Evolutionary conservation across 768 basidiomycete species (phyloP), one percentile per base, ranked within the genome.

Genomic region (Xerocomus brunneocitrinus): DNA sequence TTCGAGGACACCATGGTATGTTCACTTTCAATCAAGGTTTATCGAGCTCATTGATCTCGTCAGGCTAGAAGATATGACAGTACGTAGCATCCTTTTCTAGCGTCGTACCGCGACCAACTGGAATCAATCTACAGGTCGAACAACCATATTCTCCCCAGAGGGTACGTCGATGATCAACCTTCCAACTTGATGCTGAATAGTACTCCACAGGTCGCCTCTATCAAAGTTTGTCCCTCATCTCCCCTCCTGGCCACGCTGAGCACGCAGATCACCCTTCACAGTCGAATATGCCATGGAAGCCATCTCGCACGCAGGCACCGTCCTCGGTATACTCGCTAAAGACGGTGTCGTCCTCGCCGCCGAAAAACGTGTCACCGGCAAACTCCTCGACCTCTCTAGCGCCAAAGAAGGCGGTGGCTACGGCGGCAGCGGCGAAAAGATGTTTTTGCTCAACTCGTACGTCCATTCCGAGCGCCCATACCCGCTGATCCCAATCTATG

Each of bases 271-370:
- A 5, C 50, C 25, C 25, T 8, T 8, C 31, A 45, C 62, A 95
- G 95, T 98, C 76, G 95, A 99, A 76, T 99, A 99, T 81, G 95
- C 95, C 41, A 97, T 98, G 92, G 97, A 98, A 69, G 93, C 94
- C 54, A 98, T 98, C 78, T 97, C 94, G 28, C 89, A 94, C 64
- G 93, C 92, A 19, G 91, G 91, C 50, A 90, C 92, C 39, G 93
- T 95, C 42, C 82, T 95, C n/a, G 93, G 91, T 39, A 87, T 95
- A 52, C 79, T 95, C 28, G 91, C 93, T 28, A 88, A 84, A 62
- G 89, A 94, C 58, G 94, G 94, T 0, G 89, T 95, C 16, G 91
- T 95, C 8, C 78, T 95, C 3, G 94, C 91, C 0, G 94, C 89
- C 6, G 91, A 99, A 80, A 95, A 95, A 81, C 97, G 95, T 73